Conservation (phyloP, 768 basidiomycete species). For the Calocybe indica region DNA sequence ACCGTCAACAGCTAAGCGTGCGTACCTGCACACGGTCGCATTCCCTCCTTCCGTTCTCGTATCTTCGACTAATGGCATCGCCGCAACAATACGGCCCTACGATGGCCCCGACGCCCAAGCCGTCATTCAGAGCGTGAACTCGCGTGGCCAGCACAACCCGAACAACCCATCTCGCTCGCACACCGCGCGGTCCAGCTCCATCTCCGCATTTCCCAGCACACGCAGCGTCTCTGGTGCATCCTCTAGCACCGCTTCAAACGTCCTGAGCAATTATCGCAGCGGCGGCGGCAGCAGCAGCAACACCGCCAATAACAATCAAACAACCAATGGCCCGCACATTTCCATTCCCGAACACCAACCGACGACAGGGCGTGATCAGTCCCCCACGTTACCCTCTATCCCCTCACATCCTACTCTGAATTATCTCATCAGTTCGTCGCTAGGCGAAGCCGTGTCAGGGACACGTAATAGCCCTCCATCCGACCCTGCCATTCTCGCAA, state of each 20-base stretch:
- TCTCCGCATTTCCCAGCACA: constrained; percentile 53
- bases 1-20: constrained; percentile 71
- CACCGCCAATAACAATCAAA: constrained; percentile 14
- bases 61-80: constrained; percentile 41
- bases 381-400: constrained; percentile 75
- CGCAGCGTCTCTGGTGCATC: constrained; percentile 40
- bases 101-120: constrained; percentile 89
- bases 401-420: constrained; percentile 84
- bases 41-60: constrained; percentile 71
- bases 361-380: constrained; percentile 58
- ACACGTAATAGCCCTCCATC: constrained; percentile 32
- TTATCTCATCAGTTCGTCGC: constrained; percentile 73
- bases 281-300: too few species aligned
- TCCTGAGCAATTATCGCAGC: constrained; percentile 23
- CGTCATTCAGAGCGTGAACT: constrained; percentile 79
- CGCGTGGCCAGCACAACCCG: constrained; percentile 58
- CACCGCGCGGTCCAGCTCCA: constrained; percentile 61
- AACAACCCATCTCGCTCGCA: constrained; percentile 65
- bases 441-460: constrained; percentile 47
- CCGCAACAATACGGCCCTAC: constrained; percentile 80
- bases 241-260: constrained; percentile 24
- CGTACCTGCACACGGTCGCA: constrained; percentile 87
- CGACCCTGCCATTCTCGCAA: constrained; percentile 67
- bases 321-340: constrained; percentile 34
- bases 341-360: constrained; percentile 48